Conservation (phyloP, 495 filamentous ascomycete genomes). For the Daldinia childiae region DNA sequence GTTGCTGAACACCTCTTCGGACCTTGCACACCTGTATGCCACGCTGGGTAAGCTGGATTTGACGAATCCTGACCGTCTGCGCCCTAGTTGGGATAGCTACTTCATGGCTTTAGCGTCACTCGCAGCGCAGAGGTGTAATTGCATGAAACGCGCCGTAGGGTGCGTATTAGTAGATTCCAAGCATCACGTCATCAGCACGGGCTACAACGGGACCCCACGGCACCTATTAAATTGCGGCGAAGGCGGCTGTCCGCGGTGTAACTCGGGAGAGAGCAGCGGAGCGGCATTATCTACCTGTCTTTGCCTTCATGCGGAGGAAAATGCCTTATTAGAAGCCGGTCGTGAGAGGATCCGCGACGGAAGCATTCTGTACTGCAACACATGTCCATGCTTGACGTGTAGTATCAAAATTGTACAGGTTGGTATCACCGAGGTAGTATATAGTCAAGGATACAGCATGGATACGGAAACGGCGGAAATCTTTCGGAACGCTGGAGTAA, state of each 20-base stretch:
- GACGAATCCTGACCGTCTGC: constrained; percentile 77
- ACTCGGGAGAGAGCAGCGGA: constrained; percentile 72
- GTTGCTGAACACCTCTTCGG: constrained; percentile 82
- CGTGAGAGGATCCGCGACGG: constrained; percentile 83
- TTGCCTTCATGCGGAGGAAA: constrained; percentile 97
- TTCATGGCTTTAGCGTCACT: constrained; percentile 96
- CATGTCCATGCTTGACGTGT: constrained; percentile 97
- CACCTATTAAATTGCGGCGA: constrained; percentile 89
- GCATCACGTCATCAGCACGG: constrained; percentile 88
- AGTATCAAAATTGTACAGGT: constrained; percentile 98
- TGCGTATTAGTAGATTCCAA: constrained; percentile 89
- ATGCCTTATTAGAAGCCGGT: constrained; percentile 92
- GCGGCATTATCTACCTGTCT: constrained; percentile 83
- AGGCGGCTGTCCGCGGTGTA: constrained; percentile 91
- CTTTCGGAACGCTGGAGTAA: constrained; percentile 77
- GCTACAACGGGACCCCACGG: constrained; percentile 97
- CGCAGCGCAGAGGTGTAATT: constrained; percentile 91
- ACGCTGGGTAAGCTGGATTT: constrained; percentile 76
- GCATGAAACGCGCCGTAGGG: constrained; percentile 96
- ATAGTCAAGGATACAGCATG: constrained; percentile 92
- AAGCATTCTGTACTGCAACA: constrained; percentile 91
- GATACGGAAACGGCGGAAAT: constrained; percentile 85
- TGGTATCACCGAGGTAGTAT: constrained; percentile 94
- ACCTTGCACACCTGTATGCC: constrained; percentile 71
- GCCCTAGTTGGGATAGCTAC: constrained; percentile 97